A percentile compares a stretch with the other conserved stretches of the same genome.
phyloP scores from a whole-genome alignment of 2,329 filamentous ascomycete species.

The Plectosphaerella sp. region DNA sequence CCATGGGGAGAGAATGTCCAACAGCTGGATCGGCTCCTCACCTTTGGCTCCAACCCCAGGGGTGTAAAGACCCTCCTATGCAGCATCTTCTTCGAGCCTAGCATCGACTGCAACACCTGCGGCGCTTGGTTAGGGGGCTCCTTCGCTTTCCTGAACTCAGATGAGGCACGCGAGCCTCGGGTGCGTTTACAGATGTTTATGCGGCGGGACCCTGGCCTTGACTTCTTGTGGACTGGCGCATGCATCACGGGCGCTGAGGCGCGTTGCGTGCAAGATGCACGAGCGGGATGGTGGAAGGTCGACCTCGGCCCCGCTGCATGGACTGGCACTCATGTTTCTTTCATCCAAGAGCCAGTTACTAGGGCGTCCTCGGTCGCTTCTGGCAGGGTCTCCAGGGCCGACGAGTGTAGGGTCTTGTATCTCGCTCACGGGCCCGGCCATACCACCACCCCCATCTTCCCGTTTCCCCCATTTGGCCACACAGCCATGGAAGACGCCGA shows the following conservation, averaged over 20 bases:
- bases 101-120: constrained; percentile 12
- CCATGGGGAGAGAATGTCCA: not conserved
- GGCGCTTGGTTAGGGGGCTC: constrained; percentile 14
- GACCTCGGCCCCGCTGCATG: constrained; percentile 2
- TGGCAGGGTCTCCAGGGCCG: constrained; percentile 14
- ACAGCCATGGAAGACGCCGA: constrained; percentile 10
- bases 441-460: constrained; percentile 9
- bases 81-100: constrained; percentile 16
- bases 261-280: not conserved
- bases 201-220: constrained; percentile 11
- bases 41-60: constrained; percentile 13
- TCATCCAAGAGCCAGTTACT: not conserved
- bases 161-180: constrained; percentile 3
- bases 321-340: constrained; percentile 3
- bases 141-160: constrained; percentile 11
- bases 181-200: constrained; percentile 9
- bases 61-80: constrained; percentile 11
- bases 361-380: not conserved
- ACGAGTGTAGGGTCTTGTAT: constrained; percentile 14
- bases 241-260: constrained; percentile 11
- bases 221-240: constrained; percentile 14
- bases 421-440: constrained; percentile 10
- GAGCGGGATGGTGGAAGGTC: constrained; percentile 2
- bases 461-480: constrained; percentile 12
- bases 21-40: constrained; percentile 14